These are phyloP conservation scores for Stramenopiles sp. DNA, from an alignment of 352 stramenopile genomes.

Conservation along the genomic window DNA sequence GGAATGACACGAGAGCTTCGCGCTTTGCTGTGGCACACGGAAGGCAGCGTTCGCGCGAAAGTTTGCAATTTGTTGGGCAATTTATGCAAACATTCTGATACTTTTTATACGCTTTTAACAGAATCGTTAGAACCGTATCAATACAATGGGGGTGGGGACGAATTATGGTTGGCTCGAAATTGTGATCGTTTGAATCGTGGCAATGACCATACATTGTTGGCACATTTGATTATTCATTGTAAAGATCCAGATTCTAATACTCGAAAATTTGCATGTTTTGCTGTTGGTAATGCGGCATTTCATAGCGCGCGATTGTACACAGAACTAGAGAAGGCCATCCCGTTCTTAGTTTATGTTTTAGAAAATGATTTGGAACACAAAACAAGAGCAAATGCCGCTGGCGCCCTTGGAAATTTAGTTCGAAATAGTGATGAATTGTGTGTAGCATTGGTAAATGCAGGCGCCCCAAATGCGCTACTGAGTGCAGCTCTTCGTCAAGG, in stretches of 20 bases:
- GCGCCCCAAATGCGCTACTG: constrained; percentile 46
- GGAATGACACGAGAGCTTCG: constrained; percentile 37
- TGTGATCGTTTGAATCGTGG: constrained; percentile 16
- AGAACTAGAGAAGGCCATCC: constrained; percentile 37
- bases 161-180: constrained; percentile 13
- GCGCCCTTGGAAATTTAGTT: constrained; percentile 69
- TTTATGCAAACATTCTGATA: constrained; percentile 61
- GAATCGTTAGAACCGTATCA: constrained; percentile 12
- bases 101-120: constrained; percentile 53
- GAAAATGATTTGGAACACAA: constrained; percentile 55
- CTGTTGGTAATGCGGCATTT: constrained; percentile 77
- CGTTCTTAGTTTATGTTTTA: constrained; percentile 39
- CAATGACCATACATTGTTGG: constrained; percentile 27
- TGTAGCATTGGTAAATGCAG: constrained; percentile 34
- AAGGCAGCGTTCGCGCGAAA: constrained; percentile 56
- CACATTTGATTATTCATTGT: constrained; percentile 37
- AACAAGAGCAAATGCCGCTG: constrained; percentile 66
- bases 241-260: constrained; percentile 49
- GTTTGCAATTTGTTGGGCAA: constrained; percentile 72
- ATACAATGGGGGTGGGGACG: constrained; percentile 14
- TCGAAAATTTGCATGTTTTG: constrained; percentile 72
- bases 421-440: constrained; percentile 58
- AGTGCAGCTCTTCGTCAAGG: constrained; percentile 26
- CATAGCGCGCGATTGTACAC: constrained; percentile 46
- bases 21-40: constrained; percentile 35